Percentiles rank a stretch among this genome's conserved stretches.
Evolutionary conservation across 148 eudicot genomes (phyloP).

Genomic region (Drosera capensis): DNA sequence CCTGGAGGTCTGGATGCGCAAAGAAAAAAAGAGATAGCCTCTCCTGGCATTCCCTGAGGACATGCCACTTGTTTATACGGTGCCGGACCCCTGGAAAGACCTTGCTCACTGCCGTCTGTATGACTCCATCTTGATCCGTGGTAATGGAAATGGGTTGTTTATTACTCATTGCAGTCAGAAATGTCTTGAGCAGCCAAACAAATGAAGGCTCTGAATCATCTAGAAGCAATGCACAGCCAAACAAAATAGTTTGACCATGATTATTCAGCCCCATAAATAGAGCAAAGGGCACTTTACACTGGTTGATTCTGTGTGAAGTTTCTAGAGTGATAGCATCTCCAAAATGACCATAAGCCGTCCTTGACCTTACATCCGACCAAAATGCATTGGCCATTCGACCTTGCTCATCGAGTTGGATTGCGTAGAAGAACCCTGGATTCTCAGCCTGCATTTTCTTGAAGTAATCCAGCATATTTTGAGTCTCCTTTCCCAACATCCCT

Average conservation of each 20-base stretch:
- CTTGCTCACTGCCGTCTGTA: slow-evolving; percentile 26
- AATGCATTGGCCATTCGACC: slow-evolving; percentile 42
- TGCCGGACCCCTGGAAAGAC: slow-evolving; percentile 36
- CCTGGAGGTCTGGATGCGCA: slow-evolving; percentile 19
- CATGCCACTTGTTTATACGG: slow-evolving; percentile 36
- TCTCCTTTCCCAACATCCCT: slow-evolving; percentile 36
- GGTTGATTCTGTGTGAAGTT: slow-evolving; percentile 28
- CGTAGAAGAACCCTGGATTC: slow-evolving; percentile 46
- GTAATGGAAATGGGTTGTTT: slow-evolving; percentile 27
- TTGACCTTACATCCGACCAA: slow-evolving; percentile 45
- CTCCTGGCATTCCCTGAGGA: slow-evolving; percentile 27
- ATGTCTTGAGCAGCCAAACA: slow-evolving; percentile 42
- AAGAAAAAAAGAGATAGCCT: slow-evolving; percentile 20
- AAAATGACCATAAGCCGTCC: slow-evolving; percentile 39
- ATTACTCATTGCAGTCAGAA: slow-evolving; percentile 36
- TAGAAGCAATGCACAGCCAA: slow-evolving; percentile 44
- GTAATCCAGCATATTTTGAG: slow-evolving; percentile 35
- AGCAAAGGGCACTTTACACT: slow-evolving; percentile 35
- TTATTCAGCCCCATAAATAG: slow-evolving; percentile 51
- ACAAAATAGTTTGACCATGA: slow-evolving; percentile 39
- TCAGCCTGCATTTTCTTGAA: slow-evolving; percentile 46
- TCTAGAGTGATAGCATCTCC: slow-evolving; percentile 47
- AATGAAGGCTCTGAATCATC: slow-evolving; percentile 43
- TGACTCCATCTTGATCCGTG: slow-evolving; percentile 27
- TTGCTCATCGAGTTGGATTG: slow-evolving; percentile 39